These are phyloP conservation scores for Blastobotrys petasosporus DNA, from an alignment of 1,139 yeast species.

Conservation along the genomic window DNA sequence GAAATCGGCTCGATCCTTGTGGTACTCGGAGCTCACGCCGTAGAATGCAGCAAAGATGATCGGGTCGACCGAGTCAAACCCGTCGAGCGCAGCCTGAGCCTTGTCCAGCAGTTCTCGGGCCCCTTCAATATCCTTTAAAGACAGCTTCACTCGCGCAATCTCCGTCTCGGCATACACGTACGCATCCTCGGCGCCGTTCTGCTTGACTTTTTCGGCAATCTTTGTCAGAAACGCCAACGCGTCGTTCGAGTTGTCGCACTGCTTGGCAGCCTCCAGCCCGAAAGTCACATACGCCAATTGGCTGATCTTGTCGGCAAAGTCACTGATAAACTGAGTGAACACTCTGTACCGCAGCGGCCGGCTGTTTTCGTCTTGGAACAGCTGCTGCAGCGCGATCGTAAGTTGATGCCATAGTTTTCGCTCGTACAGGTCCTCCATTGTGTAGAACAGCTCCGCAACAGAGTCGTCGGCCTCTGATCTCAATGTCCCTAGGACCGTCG, in stretches of 20 bases:
- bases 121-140: constrained; percentile 50
- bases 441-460: constrained; percentile 56
- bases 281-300: constrained; percentile 74
- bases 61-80: constrained; percentile 55
- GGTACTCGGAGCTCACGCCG: constrained; percentile 71
- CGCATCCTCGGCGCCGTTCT: constrained; percentile 41
- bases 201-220: constrained; percentile 46
- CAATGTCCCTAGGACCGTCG: constrained; percentile 63
- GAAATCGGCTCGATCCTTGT: constrained; percentile 70
- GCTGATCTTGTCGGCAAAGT: constrained; percentile 66
- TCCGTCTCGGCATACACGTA: constrained; percentile 66
- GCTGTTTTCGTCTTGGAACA: constrained; percentile 51
- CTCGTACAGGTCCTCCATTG: constrained; percentile 82
- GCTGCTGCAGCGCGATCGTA: constrained; percentile 58
- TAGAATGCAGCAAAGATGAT: constrained; percentile 79
- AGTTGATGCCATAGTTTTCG: constrained; percentile 77
- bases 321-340: constrained; percentile 63
- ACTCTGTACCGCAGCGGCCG: constrained; percentile 55
- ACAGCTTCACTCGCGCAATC: constrained; percentile 64
- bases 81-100: constrained; percentile 53
- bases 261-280: constrained; percentile 53
- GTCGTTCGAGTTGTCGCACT: constrained; percentile 42
- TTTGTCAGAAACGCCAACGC: constrained; percentile 52
- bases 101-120: constrained; percentile 67
- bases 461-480: constrained; percentile 67